phyloP scores from a whole-genome alignment of 2,329 filamentous ascomycete species.

The Cladosporium oxysporum region DNA sequence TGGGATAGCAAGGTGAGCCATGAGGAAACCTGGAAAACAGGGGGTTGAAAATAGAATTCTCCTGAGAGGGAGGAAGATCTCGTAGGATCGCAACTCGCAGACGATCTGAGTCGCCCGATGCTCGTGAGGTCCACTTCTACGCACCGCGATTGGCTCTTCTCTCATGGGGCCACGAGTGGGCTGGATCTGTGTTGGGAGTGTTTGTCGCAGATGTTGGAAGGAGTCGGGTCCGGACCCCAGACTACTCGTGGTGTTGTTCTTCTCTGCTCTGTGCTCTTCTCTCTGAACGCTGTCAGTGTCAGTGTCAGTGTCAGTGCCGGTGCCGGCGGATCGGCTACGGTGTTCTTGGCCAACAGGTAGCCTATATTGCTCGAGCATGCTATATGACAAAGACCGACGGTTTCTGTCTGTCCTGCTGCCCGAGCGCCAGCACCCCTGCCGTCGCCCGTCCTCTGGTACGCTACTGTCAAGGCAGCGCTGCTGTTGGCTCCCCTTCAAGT shows the following conservation, averaged over 20 bases:
- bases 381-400: conserved; percentile 13
- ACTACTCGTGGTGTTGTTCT: not conserved
- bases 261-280: not conserved
- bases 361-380: conserved; percentile 16
- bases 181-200: not conserved
- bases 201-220: conserved; percentile 3
- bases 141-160: conserved; percentile 7
- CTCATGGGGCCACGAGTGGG: not conserved
- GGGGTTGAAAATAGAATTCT: conserved; percentile 5
- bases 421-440: conserved; percentile 15
- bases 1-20: conserved; percentile 4
- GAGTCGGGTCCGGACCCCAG: not conserved
- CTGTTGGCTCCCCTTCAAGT: not conserved
- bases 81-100: conserved; percentile 2
- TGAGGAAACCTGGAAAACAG: conserved; percentile 15
- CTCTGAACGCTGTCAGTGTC: not conserved
- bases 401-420: conserved; percentile 9
- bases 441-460: conserved; percentile 9
- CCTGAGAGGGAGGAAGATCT: conserved; percentile 10
- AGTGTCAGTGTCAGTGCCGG: not conserved
- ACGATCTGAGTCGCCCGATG: not conserved
- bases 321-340: conserved; percentile 15
- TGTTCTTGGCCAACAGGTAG: not conserved
- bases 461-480: conserved; percentile 2
- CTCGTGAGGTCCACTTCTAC: conserved; percentile 13